These are phyloP conservation scores for Apostasia ramifera DNA, from an alignment of 106 monocot genomes.

Conservation along the genomic window DNA sequence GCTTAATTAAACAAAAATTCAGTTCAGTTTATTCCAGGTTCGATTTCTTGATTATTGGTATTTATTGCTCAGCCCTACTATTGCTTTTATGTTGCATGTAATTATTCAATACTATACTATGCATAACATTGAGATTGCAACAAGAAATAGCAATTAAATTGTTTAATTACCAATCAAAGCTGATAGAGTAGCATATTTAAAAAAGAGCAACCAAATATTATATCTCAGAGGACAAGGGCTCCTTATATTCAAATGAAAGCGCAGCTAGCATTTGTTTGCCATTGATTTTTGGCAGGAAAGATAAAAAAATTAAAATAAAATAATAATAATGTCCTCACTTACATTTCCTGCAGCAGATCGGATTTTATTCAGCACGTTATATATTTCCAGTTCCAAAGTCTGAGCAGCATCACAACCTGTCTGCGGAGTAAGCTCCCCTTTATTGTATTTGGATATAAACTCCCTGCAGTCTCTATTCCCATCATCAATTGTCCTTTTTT, in stretches of 20 bases:
- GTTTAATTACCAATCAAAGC: neutral
- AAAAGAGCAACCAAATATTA: no score
- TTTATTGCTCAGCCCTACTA: no score
- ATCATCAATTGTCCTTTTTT: constrained; percentile 55
- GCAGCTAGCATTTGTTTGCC: no score
- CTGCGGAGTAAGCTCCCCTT: constrained; percentile 46
- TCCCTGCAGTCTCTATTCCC: constrained; percentile 62
- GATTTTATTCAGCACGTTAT: constrained; percentile 64
- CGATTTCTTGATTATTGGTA: no score
- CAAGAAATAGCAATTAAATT: neutral
- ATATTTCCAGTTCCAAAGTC: constrained; percentile 69
- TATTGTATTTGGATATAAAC: constrained; percentile 46
- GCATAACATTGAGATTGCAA: neutral
- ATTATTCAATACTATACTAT: neutral
- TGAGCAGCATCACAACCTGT: constrained; percentile 73
- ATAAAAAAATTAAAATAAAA: constrained; percentile 1
- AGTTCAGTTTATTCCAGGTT: no score
- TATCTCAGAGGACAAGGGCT: neutral
- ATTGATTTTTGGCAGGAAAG: neutral
- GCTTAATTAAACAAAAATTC: no score
- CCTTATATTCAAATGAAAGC: no score
- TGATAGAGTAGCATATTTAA: no score
- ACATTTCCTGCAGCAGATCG: constrained; percentile 63
- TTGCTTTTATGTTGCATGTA: neutral
- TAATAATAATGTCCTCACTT: constrained; percentile 4